Evolutionary conservation across 2,329 filamentous ascomycete genomes (phyloP).

Genomic region (Fusarium staphyleae): DNA sequence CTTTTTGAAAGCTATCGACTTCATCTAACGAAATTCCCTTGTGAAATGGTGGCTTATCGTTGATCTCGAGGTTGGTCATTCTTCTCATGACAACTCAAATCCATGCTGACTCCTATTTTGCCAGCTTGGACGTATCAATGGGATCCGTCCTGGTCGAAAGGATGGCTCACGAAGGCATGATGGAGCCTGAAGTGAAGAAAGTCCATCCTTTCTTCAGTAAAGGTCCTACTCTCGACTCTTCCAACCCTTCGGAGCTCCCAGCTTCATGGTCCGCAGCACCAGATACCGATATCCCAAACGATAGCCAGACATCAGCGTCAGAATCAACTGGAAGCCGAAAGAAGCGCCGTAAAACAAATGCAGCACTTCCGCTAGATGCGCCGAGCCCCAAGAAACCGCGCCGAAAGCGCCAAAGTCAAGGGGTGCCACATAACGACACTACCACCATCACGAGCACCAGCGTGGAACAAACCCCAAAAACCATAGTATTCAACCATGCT

Average conservation of each 20-base stretch:
- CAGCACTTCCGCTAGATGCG: constrained; percentile 31
- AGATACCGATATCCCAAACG: constrained; percentile 2
- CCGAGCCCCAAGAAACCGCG: constrained; percentile 40
- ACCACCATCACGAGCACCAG: constrained; percentile 8
- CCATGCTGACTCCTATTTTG: background rate
- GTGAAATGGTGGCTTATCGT: constrained; percentile 32
- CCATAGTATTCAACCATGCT: constrained; percentile 4
- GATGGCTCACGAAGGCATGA: constrained; percentile 54
- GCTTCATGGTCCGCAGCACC: background rate
- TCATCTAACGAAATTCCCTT: background rate
- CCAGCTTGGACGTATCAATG: constrained; percentile 47
- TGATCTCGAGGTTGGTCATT: constrained; percentile 20
- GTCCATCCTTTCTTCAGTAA: constrained; percentile 64
- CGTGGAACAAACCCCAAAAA: constrained; percentile 16
- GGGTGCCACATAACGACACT: constrained; percentile 7
- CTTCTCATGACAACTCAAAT: background rate
- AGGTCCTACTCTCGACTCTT: constrained; percentile 19
- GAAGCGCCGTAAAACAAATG: constrained; percentile 55
- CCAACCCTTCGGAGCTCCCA: constrained; percentile 7
- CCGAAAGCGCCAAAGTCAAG: constrained; percentile 33
- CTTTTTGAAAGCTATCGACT: background rate
- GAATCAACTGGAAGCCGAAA: constrained; percentile 45
- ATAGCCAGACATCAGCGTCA: constrained; percentile 9
- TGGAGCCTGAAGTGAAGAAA: constrained; percentile 51
- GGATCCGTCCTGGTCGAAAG: constrained; percentile 51